Percentiles rank a stretch among this genome's conserved stretches.
Conservation (phyloP, 2,329 filamentous ascomycete species). For the Sporothrix luriei region DNA sequence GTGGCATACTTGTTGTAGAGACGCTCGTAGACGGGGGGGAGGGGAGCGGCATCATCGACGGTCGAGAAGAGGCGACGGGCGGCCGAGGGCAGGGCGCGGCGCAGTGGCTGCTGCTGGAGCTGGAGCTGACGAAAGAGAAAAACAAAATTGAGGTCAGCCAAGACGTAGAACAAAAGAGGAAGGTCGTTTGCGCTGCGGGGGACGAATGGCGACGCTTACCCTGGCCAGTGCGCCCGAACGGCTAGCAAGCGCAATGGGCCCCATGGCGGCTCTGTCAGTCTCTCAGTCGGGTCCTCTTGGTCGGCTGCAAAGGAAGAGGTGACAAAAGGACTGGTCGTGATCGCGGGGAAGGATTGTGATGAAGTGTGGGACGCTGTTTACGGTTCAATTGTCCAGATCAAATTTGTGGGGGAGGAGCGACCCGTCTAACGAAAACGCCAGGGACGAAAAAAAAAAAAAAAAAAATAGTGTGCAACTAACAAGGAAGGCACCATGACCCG, state of each 20-base stretch:
- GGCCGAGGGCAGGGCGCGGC: conserved; percentile 40
- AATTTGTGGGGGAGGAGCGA: conserved; percentile 28
- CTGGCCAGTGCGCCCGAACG: conserved; percentile 53
- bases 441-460: conserved; percentile 24
- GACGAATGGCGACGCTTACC: conserved; percentile 43
- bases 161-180: conserved; percentile 22
- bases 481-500: conserved; percentile 25
- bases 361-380: neutral
- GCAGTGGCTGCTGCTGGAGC: conserved; percentile 43
- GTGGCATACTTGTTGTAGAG: conserved; percentile 75
- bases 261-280: conserved; percentile 45
- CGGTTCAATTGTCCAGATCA: conserved; percentile 14
- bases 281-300: conserved; percentile 16
- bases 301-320: neutral
- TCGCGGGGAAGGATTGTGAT: neutral
- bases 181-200: conserved; percentile 26
- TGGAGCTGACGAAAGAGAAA: conserved; percentile 37
- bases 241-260: conserved; percentile 55
- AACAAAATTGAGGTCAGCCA: neutral
- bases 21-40: conserved; percentile 76
- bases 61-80: conserved; percentile 45
- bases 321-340: neutral
- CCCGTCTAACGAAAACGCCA: conserved; percentile 16
- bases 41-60: conserved; percentile 43
- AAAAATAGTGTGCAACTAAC: conserved; percentile 22